Conservation (phyloP, 768 basidiomycete species). For the Holtermannia corniformis region DNA sequence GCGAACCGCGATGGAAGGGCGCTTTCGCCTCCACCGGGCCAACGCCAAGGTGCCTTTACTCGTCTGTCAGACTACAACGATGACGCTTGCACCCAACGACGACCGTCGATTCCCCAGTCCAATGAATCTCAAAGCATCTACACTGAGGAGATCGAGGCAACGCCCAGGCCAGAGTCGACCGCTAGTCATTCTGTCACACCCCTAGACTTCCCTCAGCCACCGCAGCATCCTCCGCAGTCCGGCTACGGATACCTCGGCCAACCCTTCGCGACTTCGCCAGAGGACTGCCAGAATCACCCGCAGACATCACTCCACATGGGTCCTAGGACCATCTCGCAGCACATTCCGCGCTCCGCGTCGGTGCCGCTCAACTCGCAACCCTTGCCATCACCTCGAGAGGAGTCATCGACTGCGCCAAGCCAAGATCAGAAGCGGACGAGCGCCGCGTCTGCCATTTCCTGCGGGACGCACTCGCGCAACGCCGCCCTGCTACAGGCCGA, state of each 20-base stretch:
- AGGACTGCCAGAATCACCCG: neutral
- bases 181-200: neutral
- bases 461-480: conserved; percentile 28
- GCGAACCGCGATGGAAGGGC: neutral
- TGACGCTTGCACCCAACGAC: neutral
- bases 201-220: neutral
- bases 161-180: neutral
- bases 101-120: neutral
- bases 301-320: neutral
- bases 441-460: conserved; percentile 12
- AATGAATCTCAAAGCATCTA: neutral
- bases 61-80: neutral
- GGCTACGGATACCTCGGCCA: neutral
- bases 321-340: neutral
- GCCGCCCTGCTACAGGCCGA: conserved; percentile 24
- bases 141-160: neutral
- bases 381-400: no score
- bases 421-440: neutral
- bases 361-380: neutral
- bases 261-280: neutral
- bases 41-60: neutral
- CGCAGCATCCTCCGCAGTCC: neutral
- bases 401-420: no score
- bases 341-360: neutral
- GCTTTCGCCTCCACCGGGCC: neutral